Base-by-base conservation (phyloP, 169 alveolate species). In the Plasmodium gonderi region DNA sequence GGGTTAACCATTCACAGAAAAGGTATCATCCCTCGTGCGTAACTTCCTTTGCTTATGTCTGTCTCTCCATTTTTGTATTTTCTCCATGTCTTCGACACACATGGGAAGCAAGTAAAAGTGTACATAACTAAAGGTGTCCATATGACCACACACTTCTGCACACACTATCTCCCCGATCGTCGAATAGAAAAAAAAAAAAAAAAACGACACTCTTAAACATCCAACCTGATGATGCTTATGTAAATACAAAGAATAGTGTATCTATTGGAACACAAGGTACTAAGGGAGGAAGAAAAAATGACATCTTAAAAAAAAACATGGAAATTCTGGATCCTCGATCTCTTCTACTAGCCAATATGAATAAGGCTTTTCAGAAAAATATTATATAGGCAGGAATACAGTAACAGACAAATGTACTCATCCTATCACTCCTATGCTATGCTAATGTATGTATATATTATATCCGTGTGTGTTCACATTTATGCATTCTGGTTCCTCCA, bases 281-380 rank as follows among this genome's bases (percentile, higher is more conserved):
- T 42, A 26, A 38, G 40, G n/a, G n/a, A 5, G 17, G 17, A 54
- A 60, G 51, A 68, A 65, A 44, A 45, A 40, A 49, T 38, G 8
- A 64, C 31, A 12, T 20, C 11, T 33, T 14, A 31, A 83, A 74
- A 51, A 82, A 68, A 69, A 64, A 77, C 11, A 85, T 42, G n/a
- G 69, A 17, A 72, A 85, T 85, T 65, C 40, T 38, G 29, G 92
- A 85, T 47, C 92, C 92, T 0, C 36, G 92, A 51, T 85, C 85
- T 42, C 89, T 85, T 5, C 92, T 85, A 42, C 79, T 85, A 67
- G 79, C 87, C 64, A 85, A 85, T 49, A 85, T 85, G 85, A 85
- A 85, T 75, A 85, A 74, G 45, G 92, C 92, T 40, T 85, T 85
- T 44, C 89, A 85, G 45, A 85, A 85, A 47, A 85, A 85, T 44